Evolutionary conservation across 2,329 filamentous ascomycete species (phyloP), one percentile per base, ranked within the genome.

Genomic region (Exserohilum turcica): DNA sequence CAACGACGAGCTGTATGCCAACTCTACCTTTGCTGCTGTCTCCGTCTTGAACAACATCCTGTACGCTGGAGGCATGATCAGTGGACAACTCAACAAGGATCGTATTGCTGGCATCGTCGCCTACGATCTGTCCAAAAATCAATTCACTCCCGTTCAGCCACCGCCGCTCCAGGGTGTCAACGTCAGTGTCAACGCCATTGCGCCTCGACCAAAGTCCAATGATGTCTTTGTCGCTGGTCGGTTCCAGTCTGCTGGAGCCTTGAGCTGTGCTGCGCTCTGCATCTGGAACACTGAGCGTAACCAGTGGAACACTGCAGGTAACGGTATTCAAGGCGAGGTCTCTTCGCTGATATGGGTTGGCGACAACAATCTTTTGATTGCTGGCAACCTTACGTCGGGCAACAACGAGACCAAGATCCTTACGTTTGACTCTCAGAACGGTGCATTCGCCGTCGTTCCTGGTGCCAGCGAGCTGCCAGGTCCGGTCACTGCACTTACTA

Each of bases 151-250:
- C 50, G 82, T 80, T 2, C 92, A 97, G 66, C 91, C 93, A 1
- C 87, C 92, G 24, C 82, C 88, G 1, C 79, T 97, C 2, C 81
- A 81, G 9, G 92, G 93, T 12, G 78, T 80, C 5, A 83, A 86
- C 57, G 85, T 86, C 21, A 84, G 85, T 2, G 92, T 97, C 36
- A 88, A 91, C 52, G 80, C 89, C 24, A 91, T 99, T 62, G 83
- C 85, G 9, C 80, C 87, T 7, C 88, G 87, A 49, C 89, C 90
- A 0, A 83, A 83, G 48, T 86, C 86, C 15, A 80, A 82, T 1
- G 86, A 94, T 44, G 81, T 99, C 10, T 99, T 89, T 68, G 89
- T 99, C 28, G 93, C 89, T 32, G 94, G 94, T 28, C 85, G 84
- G 8, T 99, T 97, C 68, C 80, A 85, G n/a, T 85, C 84, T 28